Base-by-base conservation (phyloP, 345 rosid genomes). In the Crucihimalaya himalaica region DNA sequence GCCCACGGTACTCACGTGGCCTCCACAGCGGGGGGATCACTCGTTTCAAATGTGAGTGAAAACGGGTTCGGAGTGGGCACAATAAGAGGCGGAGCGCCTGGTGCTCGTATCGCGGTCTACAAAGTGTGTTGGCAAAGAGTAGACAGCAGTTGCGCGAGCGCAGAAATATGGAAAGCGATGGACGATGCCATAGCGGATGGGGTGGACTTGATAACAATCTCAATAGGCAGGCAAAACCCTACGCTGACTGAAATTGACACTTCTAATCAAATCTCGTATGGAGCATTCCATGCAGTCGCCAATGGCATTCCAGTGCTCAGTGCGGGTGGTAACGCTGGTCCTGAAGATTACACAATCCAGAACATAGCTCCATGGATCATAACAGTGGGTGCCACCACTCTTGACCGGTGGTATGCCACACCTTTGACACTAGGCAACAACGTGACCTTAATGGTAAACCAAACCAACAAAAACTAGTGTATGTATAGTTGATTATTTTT, bases 1-100 rank as follows among this genome's bases (percentile, higher is more conserved):
- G 81, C 88, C 20, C 96, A 88, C 14, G 93, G 96, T 8, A 83
- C 82, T 0, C 89, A 85, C 65, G 83, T 87, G 11, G 79, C 93
- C 15, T 77, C 84, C 62, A 85, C 71, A 5, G 92, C 96, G 0
- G 85, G 68, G 0, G 90, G 90, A 0, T 56, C 76, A 1, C 62
- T 71, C 8, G 86, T 83, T 34, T 47, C 45, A 25, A 84, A 78
- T 64, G 79, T 74, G 5, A 77, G 81, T 31, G 61, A 75, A 46
- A 18, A 47, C 19, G 85, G 87, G 7, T 60, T 78, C 6, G 93
- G 77, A 29, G 39, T 13, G 23, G 90, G 93, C 4, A 74, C 40
- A 0, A 79, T 68, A 14, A 72, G 83, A 74, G 89, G 93, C 0
- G 85, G 81, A 12, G 88, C 90, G 1, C 85, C 88, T 8, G 73